These are phyloP conservation scores for Entomortierella beljakovae DNA, from an alignment of 192 early-diverging fungal species.

Conservation along the genomic window DNA sequence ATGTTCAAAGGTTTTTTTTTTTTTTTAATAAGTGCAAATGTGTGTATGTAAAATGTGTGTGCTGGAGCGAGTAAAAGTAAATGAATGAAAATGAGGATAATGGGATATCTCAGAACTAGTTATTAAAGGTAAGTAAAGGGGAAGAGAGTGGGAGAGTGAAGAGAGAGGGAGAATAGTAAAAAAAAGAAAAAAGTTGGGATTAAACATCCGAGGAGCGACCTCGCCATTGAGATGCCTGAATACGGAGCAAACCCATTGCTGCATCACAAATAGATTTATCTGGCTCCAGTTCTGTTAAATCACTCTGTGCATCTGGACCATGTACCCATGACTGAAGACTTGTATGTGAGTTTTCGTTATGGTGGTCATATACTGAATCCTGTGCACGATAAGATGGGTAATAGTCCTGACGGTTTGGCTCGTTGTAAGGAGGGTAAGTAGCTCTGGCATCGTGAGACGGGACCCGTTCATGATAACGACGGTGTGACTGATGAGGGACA, in stretches of 20 bases:
- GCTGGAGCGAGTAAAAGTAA: background rate
- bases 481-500: conserved; percentile 10
- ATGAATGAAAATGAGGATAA: no score
- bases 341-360: background rate
- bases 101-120: no score
- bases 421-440: conserved; percentile 1
- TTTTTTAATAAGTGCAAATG: no score
- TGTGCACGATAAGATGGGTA: background rate
- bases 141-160: no score
- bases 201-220: no score
- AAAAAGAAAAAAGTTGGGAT: no score
- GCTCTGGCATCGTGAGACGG: background rate
- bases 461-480: conserved; percentile 4
- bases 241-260: conserved; percentile 30
- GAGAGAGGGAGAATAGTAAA: no score
- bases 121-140: no score
- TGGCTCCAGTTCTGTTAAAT: conserved; percentile 8
- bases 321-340: conserved; percentile 11
- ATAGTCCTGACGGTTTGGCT: background rate
- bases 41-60: background rate
- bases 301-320: conserved; percentile 5
- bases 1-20: conserved; percentile 17
- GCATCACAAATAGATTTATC: conserved; percentile 50
- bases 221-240: conserved; percentile 36
- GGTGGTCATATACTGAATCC: conserved; percentile 1